phyloP scores from a whole-genome alignment of 441 rosid genomes.

The Populus hybrid region DNA sequence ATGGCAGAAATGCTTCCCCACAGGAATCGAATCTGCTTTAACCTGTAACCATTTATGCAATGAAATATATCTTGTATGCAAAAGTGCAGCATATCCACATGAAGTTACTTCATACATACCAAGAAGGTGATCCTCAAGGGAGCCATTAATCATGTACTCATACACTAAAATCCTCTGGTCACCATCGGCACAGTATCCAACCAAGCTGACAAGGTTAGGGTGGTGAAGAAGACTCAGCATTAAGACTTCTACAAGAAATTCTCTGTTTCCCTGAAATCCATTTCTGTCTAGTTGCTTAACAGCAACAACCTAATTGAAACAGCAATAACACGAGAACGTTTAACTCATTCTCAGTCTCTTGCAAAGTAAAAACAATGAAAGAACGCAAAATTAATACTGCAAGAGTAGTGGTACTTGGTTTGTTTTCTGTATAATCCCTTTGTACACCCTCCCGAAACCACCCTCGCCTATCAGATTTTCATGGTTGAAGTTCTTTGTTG shows the following conservation, averaged over 20 bases:
- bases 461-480: constrained; percentile 86
- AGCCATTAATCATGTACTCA: constrained; percentile 73
- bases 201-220: constrained; percentile 74
- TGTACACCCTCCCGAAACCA: constrained; percentile 95
- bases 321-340: neutral
- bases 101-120: constrained; percentile 35
- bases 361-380: neutral
- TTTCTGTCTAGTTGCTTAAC: constrained; percentile 91
- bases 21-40: neutral
- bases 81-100: neutral
- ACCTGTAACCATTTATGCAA: neutral
- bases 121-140: constrained; percentile 83
- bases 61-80: neutral
- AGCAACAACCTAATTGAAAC: constrained; percentile 59
- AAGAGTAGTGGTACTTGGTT: constrained; percentile 42
- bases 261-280: constrained; percentile 95
- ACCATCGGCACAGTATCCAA: constrained; percentile 88
- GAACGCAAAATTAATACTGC: constrained; percentile 2
- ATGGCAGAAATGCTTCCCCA: neutral
- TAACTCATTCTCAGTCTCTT: neutral
- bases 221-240: constrained; percentile 87
- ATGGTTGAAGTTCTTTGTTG: constrained; percentile 67
- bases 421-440: constrained; percentile 47
- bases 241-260: constrained; percentile 88
- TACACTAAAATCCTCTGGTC: constrained; percentile 76